A percentile compares a stretch with the other conserved stretches of the same genome.
Conservation (phyloP, 2,329 filamentous ascomycete genomes). For the Huntiella abstrusa region DNA sequence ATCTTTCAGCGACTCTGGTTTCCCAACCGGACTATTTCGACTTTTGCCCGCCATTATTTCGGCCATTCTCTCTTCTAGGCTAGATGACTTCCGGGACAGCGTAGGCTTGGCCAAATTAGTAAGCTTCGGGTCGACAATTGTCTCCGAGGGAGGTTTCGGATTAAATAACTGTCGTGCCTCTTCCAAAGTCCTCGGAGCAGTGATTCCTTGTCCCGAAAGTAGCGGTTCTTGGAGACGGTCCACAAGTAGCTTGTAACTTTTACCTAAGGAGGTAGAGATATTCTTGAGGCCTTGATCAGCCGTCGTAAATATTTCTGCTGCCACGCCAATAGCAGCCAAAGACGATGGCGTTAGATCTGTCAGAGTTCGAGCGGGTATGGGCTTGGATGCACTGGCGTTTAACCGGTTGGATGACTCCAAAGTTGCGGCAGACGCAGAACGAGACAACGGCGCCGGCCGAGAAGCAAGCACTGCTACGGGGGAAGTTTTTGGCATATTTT, state of each 20-base stretch:
- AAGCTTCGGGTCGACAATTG: constrained; percentile 27
- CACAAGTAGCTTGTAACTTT: constrained; percentile 84
- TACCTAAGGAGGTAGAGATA: constrained; percentile 75
- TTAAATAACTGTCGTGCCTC: constrained; percentile 80
- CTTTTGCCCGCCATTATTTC: constrained; percentile 47
- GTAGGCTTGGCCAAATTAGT: constrained; percentile 18
- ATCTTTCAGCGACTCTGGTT: constrained; percentile 51
- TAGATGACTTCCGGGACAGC: constrained; percentile 11
- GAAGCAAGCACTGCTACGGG: background rate
- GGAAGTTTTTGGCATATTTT: constrained; percentile 3
- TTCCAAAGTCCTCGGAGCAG: constrained; percentile 75
- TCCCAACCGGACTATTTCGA: constrained; percentile 17
- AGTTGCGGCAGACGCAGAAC: background rate
- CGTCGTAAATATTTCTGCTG: constrained; percentile 68
- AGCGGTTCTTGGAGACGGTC: constrained; percentile 59
- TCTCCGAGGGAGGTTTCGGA: constrained; percentile 31
- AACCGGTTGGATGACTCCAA: constrained; percentile 2
- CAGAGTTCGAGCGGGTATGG: constrained; percentile 34
- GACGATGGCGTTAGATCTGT: constrained; percentile 77
- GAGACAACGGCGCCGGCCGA: background rate
- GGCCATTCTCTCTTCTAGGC: constrained; percentile 45
- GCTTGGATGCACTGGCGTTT: constrained; percentile 24
- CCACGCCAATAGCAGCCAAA: constrained; percentile 60
- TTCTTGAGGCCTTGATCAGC: constrained; percentile 86
- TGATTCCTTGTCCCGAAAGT: constrained; percentile 25